phyloP scores from a whole-genome alignment of 345 rosid species.

The Citrus inodora region DNA sequence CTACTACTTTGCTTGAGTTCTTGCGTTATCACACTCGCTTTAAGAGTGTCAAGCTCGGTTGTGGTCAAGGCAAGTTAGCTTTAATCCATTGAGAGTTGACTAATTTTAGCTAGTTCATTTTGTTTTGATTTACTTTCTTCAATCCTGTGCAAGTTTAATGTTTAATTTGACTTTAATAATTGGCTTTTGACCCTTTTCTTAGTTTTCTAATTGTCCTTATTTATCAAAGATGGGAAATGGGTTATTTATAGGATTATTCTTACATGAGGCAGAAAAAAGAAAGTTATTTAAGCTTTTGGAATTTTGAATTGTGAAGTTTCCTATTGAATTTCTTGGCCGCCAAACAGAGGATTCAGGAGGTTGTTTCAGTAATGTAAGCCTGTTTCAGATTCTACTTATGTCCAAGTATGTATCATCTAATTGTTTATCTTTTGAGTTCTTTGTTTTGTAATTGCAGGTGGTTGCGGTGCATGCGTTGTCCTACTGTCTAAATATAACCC shows the following conservation, averaged over 20 bases:
- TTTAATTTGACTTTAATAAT: neutral
- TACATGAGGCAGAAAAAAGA: neutral
- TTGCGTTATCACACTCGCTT: constrained; percentile 60
- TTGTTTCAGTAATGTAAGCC: neutral
- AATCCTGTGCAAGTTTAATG: neutral
- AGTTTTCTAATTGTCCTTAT: neutral
- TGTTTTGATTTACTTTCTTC: neutral
- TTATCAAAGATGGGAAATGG: neutral
- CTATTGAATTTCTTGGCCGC: neutral
- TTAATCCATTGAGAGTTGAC: neutral
- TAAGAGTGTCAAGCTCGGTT: constrained; percentile 83
- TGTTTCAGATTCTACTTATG: neutral
- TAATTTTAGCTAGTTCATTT: neutral
- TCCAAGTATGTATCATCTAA: neutral
- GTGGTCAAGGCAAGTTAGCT: constrained; percentile 65
- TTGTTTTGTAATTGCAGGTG: constrained; percentile 49
- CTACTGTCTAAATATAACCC: constrained; percentile 65
- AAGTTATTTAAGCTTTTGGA: neutral
- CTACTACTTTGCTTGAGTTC: constrained; percentile 85
- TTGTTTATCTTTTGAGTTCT: neutral
- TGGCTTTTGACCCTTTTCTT: neutral
- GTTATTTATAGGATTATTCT: neutral
- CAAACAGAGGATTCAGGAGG: neutral
- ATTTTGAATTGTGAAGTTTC: neutral
- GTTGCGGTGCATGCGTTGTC: constrained; percentile 91